Evolutionary conservation across 1,284 basidiomycete species (phyloP), one percentile per base, ranked within the genome.

Genomic region (Schizophyllum amplum): DNA sequence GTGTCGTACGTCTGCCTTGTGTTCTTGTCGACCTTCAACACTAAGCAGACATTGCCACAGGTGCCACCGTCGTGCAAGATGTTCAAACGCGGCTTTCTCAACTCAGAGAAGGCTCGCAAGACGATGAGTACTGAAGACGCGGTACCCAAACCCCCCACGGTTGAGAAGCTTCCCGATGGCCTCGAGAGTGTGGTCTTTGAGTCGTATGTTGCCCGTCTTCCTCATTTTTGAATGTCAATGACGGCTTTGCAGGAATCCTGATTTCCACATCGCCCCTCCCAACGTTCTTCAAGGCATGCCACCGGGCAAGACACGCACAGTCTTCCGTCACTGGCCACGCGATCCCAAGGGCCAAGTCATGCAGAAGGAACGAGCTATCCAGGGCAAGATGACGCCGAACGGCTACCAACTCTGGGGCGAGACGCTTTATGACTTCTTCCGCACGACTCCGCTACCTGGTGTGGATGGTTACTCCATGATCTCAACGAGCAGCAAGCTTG

Each of bases 391-490:
- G 27, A 65, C 71, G 0, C 61, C 67, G 0, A 75, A 76, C 51
- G 68, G 68, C 0, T 59, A 69, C n/a, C 64, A 65, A 5, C 59
- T 73, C 11, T 80, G 76, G 79, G 76, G 75, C 20, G 72, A 69
- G 0, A 76, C 75, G 1, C 61, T 78, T 1, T 73, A 70, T 53
- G 77, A 80, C 56, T 72, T 80, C 52, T 80, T 67, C 57, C 9
- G n/a, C 0, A 66, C 72, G 7, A 11, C 52, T 1, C 68, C 69
- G 9, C 9, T 71, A 0, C 69, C 72, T 0, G 6, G 57, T 4
- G 4, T 63, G 0, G n/a, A 5, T 0, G 3, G 15, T 5, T 46
- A 62, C 3, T 11, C 60, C 1, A 65, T 71, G 1, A 62, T 64
- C 21, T 66, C 71, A 51, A 71, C 71, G 4, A 70, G 75, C 15